phyloP scores from a whole-genome alignment of 768 basidiomycete species.

The Exidia glandulosa region DNA sequence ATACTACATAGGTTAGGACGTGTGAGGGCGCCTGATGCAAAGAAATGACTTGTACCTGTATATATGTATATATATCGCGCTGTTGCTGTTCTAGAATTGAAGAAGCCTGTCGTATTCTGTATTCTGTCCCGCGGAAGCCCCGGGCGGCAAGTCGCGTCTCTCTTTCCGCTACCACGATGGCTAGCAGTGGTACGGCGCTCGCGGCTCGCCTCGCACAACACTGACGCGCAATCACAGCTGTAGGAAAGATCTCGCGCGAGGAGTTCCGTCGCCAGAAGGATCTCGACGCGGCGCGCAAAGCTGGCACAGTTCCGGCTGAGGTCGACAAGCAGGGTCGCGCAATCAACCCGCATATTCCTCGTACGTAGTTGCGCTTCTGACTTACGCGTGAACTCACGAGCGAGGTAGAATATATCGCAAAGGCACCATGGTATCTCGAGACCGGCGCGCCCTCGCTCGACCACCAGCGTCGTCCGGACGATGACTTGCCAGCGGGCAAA shows the following conservation, averaged over 20 bases:
- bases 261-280: constrained; percentile 94
- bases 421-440: constrained; percentile 98
- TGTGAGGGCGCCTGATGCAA: too few species aligned
- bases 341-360: constrained; percentile 98
- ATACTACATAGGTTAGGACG: too few species aligned
- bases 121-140: not conserved
- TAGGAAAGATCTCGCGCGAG: constrained; percentile 85
- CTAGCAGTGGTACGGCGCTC: not conserved
- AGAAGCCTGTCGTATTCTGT: too few species aligned
- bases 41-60: not conserved
- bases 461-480: constrained; percentile 75
- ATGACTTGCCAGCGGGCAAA: constrained; percentile 43
- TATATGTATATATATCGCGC: not conserved
- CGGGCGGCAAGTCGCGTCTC: not conserved
- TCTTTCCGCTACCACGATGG: not conserved
- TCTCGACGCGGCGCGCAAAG: constrained; percentile 95
- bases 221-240: constrained; percentile 15
- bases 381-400: too few species aligned
- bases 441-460: constrained; percentile 87
- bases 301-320: constrained; percentile 93
- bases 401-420: constrained; percentile 78
- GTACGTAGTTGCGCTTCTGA: constrained; percentile 33
- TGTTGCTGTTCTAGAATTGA: not conserved
- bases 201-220: too few species aligned
- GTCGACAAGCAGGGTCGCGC: constrained; percentile 90